Evolutionary conservation across 1,284 basidiomycete species (phyloP), one percentile per base, ranked within the genome.

Genomic region (Athelia sp.): DNA sequence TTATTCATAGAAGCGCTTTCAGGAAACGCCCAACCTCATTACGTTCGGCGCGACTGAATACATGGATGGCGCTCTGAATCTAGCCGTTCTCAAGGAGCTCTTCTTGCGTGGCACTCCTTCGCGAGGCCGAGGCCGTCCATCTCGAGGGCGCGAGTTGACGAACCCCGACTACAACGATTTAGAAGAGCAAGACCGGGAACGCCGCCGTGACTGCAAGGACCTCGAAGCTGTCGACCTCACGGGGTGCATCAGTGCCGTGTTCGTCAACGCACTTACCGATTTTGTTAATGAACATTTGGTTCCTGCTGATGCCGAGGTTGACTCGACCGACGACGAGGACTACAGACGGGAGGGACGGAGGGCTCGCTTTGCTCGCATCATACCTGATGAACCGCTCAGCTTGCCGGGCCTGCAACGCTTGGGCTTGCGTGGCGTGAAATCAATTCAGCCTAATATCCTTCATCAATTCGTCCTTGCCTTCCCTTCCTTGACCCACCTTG

Each of bases 21-120:
- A 93, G 89, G 91, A 94, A 77, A 83, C 87, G 66, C 90, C 90
- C 0, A 92, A 90, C 58, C 72, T 96, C 21, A 75, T 75, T 13
- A 77, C 84, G 2, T 90, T 96, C 56, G 92, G 91, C 24, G 92
- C 91, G n/a, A 96, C 93, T 0, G 93, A 96, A 65, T 97, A 95
- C 63, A 96, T 97, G 88, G 93, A 97, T 58, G 90, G 92, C 1
- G 86, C 93, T 1, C 72, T 97, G 43, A 88, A 86, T 8, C 72
- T 88, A 21, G 73, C 82, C 0, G 92, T 97, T 2, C 69, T 97
- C 19, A 87, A 85, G 51, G 93, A 96, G 60, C 72, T 97, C 8
- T 84, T 97, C 60, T 79, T 96, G 54, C 84, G 93, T 24, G 93
- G 93, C 6, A 69, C 73, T 8, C 75, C 79, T 9, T 83, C 84